Percentiles rank a stretch among this genome's conserved stretches.
phyloP scores from a whole-genome alignment of 164 flowering plant species.

The Chloranthus sessilifolius region DNA sequence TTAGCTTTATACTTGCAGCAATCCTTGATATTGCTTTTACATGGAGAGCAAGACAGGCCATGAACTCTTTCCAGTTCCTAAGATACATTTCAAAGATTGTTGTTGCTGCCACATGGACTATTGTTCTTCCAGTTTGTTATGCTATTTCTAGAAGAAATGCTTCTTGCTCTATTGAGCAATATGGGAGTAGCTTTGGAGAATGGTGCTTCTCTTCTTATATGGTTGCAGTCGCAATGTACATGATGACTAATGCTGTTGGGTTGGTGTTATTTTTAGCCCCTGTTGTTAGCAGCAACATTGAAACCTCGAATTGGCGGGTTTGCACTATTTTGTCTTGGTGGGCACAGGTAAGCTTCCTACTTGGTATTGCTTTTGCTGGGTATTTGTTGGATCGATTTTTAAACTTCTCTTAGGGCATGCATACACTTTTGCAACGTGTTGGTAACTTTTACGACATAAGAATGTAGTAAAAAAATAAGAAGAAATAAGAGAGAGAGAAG shows the following conservation, averaged over 20 bases:
- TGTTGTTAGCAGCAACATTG: constrained; percentile 67
- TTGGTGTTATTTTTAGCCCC: constrained; percentile 87
- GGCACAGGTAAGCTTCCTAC: constrained; percentile 59
- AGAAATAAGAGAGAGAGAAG: no score
- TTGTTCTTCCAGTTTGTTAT: constrained; percentile 72
- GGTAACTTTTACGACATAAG: no score
- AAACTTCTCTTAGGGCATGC: no score
- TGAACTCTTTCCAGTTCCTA: constrained; percentile 39
- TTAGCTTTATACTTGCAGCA: constrained; percentile 41
- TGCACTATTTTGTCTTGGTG: constrained; percentile 64
- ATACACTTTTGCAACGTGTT: no score
- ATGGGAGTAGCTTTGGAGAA: constrained; percentile 53
- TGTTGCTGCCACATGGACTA: constrained; percentile 71
- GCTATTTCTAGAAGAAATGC: constrained; percentile 54
- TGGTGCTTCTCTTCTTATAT: constrained; percentile 84
- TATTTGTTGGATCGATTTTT: no score
- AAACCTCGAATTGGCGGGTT: constrained; percentile 58
- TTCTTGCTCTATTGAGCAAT: constrained; percentile 44
- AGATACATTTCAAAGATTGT: constrained; percentile 56
- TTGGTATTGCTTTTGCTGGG: neutral
- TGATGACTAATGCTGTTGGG: constrained; percentile 67
- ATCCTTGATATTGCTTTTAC: constrained; percentile 75
- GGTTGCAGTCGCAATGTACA: constrained; percentile 65
- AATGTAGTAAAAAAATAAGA: no score
- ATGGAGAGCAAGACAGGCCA: constrained; percentile 77